Percentiles rank a stretch among this genome's conserved stretches.
Conservation (phyloP, 2,329 filamentous ascomycete genomes). For the Nigrograna mackinnonii region DNA sequence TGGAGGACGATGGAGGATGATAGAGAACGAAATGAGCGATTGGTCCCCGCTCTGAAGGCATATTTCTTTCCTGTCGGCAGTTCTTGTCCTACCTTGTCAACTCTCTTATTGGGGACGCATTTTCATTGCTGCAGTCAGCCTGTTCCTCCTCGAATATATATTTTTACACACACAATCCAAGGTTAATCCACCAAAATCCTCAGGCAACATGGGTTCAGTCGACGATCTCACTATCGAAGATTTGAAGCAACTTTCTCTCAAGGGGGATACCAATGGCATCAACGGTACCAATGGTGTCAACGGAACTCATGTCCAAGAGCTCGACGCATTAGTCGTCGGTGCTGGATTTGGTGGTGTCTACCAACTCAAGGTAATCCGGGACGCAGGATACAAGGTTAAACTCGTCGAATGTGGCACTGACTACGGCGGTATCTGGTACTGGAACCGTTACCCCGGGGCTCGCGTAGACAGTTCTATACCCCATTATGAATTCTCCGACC, state of each 20-base stretch:
- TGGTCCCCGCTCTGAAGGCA: no score
- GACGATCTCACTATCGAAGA: slow-evolving; percentile 5
- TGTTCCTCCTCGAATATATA: no score
- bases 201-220: slow-evolving; percentile 7
- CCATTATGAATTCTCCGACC: slow-evolving; percentile 24
- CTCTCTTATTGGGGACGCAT: no score
- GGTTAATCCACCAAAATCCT: no score
- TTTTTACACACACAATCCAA: no score
- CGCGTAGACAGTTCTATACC: slow-evolving; percentile 25
- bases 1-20: no score
- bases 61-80: no score
- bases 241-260: slow-evolving; percentile 4
- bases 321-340: slow-evolving; percentile 29
- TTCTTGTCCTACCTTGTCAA: no score
- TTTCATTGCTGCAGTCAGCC: no score
- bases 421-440: slow-evolving; percentile 29
- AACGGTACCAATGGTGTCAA: slow-evolving; percentile 1
- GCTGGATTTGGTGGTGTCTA: slow-evolving; percentile 33
- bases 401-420: slow-evolving; percentile 20
- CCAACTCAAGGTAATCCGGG: slow-evolving; percentile 24
- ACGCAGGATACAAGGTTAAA: slow-evolving; percentile 24
- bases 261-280: neutral
- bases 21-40: no score
- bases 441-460: slow-evolving; percentile 34
- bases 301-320: slow-evolving; percentile 5